A percentile compares a stretch with the other conserved stretches of the same genome.
These are phyloP conservation scores for Paecilomyces dactylethromorphus DNA, from an alignment of 2,329 filamentous ascomycete species.

Conservation along the genomic window DNA sequence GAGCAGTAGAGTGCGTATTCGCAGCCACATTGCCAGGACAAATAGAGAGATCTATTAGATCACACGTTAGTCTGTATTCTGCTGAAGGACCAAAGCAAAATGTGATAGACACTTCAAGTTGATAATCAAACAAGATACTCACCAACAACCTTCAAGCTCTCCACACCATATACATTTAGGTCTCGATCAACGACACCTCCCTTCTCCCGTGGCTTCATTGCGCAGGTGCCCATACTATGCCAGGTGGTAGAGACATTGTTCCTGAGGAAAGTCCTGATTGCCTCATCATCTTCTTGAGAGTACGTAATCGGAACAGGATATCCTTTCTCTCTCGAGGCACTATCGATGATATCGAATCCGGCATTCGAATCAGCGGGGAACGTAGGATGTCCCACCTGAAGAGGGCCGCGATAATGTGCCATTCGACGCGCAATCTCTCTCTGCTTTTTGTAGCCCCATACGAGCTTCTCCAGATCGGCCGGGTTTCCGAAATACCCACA, in stretches of 20 bases:
- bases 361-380: slow-evolving; percentile 42
- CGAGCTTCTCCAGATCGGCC: slow-evolving; percentile 51
- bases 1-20: slow-evolving; percentile 42
- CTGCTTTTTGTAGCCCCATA: slow-evolving; percentile 61
- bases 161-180: slow-evolving; percentile 8
- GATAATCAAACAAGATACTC: not conserved
- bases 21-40: slow-evolving; percentile 30
- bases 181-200: slow-evolving; percentile 9
- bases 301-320: slow-evolving; percentile 41
- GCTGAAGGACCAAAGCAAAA: not conserved
- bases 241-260: slow-evolving; percentile 35
- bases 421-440: slow-evolving; percentile 56
- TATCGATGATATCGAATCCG: slow-evolving; percentile 15
- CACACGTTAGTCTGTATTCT: not conserved
- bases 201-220: slow-evolving; percentile 5
- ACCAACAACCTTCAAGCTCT: slow-evolving; percentile 3
- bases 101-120: not conserved
- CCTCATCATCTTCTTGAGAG: slow-evolving; percentile 41
- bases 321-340: slow-evolving; percentile 13
- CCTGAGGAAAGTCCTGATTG: slow-evolving; percentile 40
- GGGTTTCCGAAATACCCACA: slow-evolving; percentile 51
- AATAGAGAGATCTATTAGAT: slow-evolving; percentile 19
- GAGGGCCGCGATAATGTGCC: slow-evolving; percentile 41
- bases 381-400: slow-evolving; percentile 29
- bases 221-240: slow-evolving; percentile 35